phyloP scores from a whole-genome alignment of 345 rosid genomes.

The Lepidium sativum region DNA sequence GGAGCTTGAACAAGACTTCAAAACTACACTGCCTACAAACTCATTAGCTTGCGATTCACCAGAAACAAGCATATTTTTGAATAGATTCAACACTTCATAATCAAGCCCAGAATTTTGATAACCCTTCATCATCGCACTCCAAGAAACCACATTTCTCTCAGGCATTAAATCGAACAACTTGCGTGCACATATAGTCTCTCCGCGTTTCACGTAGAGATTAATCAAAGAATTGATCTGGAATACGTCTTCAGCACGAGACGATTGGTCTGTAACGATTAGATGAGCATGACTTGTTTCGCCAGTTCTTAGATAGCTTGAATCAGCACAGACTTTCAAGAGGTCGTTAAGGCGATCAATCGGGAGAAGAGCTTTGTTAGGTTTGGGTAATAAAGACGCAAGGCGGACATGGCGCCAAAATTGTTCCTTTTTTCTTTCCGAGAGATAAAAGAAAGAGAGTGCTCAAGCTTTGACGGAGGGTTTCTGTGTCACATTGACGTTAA shows the following conservation, averaged over 20 bases:
- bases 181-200: conserved; percentile 37
- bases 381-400: conserved; percentile 6
- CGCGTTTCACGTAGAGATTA: conserved; percentile 49
- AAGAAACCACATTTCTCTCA: conserved; percentile 56
- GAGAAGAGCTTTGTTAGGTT: not conserved
- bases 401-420: conserved; percentile 15
- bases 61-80: conserved; percentile 42
- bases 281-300: conserved; percentile 60
- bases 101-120: conserved; percentile 44
- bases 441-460: not conserved
- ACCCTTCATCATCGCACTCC: conserved; percentile 66
- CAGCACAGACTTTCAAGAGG: conserved; percentile 49
- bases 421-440: not conserved
- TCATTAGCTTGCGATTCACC: conserved; percentile 43
- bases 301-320: conserved; percentile 29
- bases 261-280: conserved; percentile 27
- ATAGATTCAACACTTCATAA: conserved; percentile 42
- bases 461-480: not conserved
- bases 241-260: not conserved
- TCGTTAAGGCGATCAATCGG: conserved; percentile 18
- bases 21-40: conserved; percentile 45
- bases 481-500: not conserved
- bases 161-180: conserved; percentile 56
- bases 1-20: conserved; percentile 45
- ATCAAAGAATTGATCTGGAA: conserved; percentile 40